These are phyloP conservation scores for Colletotrichum camelliae DNA, from an alignment of 2,329 filamentous ascomycete species.

Conservation along the genomic window DNA sequence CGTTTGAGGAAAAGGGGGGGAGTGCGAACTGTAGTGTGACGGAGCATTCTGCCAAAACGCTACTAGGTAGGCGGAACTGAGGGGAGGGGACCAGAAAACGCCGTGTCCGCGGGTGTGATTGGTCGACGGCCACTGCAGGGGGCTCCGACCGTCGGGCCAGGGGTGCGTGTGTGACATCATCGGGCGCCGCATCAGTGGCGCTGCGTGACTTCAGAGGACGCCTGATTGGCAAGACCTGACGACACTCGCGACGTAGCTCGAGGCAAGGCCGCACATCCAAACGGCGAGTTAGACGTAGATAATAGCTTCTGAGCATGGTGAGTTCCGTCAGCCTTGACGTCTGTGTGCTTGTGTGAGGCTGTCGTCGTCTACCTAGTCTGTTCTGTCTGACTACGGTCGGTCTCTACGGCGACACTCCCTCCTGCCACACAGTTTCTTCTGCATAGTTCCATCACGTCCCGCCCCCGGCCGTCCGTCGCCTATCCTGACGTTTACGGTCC, in stretches of 20 bases:
- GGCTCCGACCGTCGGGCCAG: conserved; percentile 2
- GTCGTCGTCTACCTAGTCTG: not conserved
- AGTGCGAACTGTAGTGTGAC: not conserved
- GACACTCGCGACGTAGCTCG: conserved; percentile 14
- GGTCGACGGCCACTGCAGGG: not conserved
- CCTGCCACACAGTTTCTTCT: not conserved
- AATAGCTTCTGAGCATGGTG: not conserved
- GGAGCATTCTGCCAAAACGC: conserved; percentile 15
- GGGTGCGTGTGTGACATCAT: conserved; percentile 13
- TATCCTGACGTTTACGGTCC: not conserved
- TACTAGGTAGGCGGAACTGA: not conserved
- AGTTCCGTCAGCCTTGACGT: conserved; percentile 21
- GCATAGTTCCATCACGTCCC: not conserved
- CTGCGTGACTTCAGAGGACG: conserved; percentile 16
- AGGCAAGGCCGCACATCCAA: not conserved
- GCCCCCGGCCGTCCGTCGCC: not conserved
- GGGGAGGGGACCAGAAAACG: not conserved
- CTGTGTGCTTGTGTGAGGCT: not conserved
- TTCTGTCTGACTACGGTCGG: not conserved
- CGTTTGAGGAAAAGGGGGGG: conserved; percentile 14
- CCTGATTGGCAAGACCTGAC: conserved; percentile 16
- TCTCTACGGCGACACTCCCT: not conserved
- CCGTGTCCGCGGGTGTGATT: not conserved
- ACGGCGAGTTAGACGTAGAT: not conserved
- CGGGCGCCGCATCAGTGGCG: conserved; percentile 9